Conservation (phyloP, 2,329 filamentous ascomycete species). For the Fusarium succisae region DNA sequence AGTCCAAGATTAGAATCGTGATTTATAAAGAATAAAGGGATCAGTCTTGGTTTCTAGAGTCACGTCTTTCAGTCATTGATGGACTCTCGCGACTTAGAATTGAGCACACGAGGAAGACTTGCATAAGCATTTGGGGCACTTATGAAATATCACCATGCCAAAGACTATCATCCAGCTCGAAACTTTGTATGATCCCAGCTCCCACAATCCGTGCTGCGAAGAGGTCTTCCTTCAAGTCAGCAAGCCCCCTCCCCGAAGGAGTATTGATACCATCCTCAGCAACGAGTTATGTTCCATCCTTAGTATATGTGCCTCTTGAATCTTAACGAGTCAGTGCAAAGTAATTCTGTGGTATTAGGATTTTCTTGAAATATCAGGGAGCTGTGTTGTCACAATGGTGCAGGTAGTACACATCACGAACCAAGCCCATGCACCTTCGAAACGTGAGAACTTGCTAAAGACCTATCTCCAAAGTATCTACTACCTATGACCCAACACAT, state of each 20-base stretch:
- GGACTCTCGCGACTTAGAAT: not conserved
- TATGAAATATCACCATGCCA: not conserved
- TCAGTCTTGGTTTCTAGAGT: not conserved
- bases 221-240: not conserved
- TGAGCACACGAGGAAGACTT: not conserved
- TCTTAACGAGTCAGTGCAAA: too few relatives aligned
- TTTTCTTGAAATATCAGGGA: not conserved
- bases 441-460: not conserved
- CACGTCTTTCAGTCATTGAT: not conserved
- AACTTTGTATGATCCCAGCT: not conserved
- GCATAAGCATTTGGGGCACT: too few relatives aligned
- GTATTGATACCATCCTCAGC: not conserved
- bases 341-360: fast-evolving
- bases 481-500: not conserved
- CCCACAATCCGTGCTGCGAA: not conserved
- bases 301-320: not conserved
- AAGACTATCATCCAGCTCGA: too few relatives aligned
- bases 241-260: not conserved
- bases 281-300: not conserved
- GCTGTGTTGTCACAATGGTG: not conserved
- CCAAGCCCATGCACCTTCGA: not conserved
- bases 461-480: fast-evolving
- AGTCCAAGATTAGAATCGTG: fast-evolving
- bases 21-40: too few relatives aligned
- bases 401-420: too few relatives aligned